A percentile compares a stretch with the other conserved stretches of the same genome.
These are phyloP conservation scores for Penicillium subrubescens DNA, from an alignment of 495 filamentous ascomycete genomes.

Conservation along the genomic window DNA sequence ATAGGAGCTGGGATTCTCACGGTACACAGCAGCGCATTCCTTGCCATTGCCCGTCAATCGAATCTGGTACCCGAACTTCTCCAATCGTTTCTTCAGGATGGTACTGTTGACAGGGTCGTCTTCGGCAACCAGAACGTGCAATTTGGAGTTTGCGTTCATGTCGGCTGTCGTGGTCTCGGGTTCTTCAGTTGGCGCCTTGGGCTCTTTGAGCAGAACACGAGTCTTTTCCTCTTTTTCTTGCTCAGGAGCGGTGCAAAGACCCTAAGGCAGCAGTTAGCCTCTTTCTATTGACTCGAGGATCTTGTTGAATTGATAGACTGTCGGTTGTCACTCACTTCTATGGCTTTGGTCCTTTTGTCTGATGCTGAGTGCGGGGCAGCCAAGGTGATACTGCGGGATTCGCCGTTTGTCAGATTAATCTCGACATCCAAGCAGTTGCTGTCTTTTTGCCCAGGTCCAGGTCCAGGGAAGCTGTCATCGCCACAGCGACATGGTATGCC, in stretches of 20 bases:
- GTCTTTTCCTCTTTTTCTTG: conserved; percentile 3
- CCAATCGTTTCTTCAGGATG: conserved; percentile 77
- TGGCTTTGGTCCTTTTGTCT: not conserved
- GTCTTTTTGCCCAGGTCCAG: conserved; percentile 11
- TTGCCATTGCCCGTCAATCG: conserved; percentile 77
- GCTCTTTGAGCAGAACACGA: not conserved
- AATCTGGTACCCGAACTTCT: conserved; percentile 74
- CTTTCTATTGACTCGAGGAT: not conserved
- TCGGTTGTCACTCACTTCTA: not conserved
- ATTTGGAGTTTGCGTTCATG: conserved; percentile 19
- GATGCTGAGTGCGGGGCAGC: not conserved
- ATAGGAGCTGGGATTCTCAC: conserved; percentile 56
- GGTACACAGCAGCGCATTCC: conserved; percentile 72
- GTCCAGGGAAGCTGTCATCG: conserved; percentile 2
- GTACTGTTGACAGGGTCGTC: conserved; percentile 89
- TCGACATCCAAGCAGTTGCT: conserved; percentile 15
- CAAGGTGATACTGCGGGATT: conserved; percentile 18
- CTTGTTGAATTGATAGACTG: not conserved
- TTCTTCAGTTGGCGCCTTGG: not conserved
- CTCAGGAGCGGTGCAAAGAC: not conserved
- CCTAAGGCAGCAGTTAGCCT: not conserved
- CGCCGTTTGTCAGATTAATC: conserved; percentile 15
- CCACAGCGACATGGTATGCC: conserved; percentile 20
- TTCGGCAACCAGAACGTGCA: conserved; percentile 77
- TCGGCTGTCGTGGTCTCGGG: not conserved